Conservation (phyloP, 2,329 filamentous ascomycete genomes). For the Zymoseptoria brevis region DNA sequence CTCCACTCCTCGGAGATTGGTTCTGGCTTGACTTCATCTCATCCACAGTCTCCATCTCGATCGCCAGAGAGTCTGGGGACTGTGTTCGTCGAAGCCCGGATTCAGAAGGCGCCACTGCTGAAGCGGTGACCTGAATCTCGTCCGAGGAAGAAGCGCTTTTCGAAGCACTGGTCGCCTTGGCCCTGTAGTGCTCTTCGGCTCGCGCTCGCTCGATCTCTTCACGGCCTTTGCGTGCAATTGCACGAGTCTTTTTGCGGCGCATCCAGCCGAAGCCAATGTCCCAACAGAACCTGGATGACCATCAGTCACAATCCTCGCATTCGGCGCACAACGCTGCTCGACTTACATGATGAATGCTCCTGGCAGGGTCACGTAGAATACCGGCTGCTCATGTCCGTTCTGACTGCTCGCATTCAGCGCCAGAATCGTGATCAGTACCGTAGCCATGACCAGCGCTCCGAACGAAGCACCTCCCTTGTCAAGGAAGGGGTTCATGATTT, state of each 20-base stretch:
- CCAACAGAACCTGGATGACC: constrained; percentile 48
- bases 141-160: neutral
- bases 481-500: constrained; percentile 68
- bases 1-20: neutral
- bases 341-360: constrained; percentile 52
- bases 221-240: constrained; percentile 49
- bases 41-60: neutral
- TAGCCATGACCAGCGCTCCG: constrained; percentile 58
- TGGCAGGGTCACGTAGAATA: constrained; percentile 62
- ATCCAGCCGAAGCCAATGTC: constrained; percentile 58
- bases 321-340: neutral
- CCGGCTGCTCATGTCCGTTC: constrained; percentile 45
- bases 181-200: constrained; percentile 22
- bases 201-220: constrained; percentile 40
- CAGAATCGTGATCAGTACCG: constrained; percentile 57
- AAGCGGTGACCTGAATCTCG: neutral
- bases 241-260: constrained; percentile 53
- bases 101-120: constrained; percentile 4
- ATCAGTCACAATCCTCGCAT: neutral
- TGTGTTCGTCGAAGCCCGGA: neutral
- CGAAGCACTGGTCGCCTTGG: neutral
- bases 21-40: neutral
- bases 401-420: constrained; percentile 56
- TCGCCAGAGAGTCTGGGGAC: constrained; percentile 2
- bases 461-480: constrained; percentile 59